A percentile compares a stretch with the other conserved stretches of the same genome.
Conservation (phyloP, 768 basidiomycete genomes). For the Mycena filopes region DNA sequence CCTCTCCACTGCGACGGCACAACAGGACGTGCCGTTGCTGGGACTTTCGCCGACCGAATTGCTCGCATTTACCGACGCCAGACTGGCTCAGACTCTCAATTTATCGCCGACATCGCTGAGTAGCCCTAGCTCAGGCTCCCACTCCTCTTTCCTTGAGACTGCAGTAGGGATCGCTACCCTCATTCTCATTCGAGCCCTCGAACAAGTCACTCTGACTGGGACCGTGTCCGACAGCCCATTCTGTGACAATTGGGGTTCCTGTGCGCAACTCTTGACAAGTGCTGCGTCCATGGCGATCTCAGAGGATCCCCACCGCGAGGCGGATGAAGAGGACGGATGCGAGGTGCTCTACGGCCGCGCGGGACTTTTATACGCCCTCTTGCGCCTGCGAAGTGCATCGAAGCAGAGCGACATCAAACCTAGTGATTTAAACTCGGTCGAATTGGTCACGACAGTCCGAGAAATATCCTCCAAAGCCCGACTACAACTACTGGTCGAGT, state of each 20-base stretch:
- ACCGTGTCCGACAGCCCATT: slow-evolving; percentile 3
- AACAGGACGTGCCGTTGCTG: slow-evolving; percentile 4
- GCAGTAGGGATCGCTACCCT: slow-evolving; percentile 51
- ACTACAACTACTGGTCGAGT: slow-evolving; percentile 51
- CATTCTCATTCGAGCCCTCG: slow-evolving; percentile 43
- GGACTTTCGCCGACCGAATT: slow-evolving; percentile 21
- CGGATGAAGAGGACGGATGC: slow-evolving; percentile 56
- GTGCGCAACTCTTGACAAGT: slow-evolving; percentile 38
- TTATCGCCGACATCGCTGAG: slow-evolving; percentile 20
- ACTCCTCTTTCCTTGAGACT: slow-evolving; percentile 54
- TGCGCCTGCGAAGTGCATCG: slow-evolving; percentile 51
- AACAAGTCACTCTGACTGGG: slow-evolving; percentile 2
- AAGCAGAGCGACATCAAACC: slow-evolving; percentile 20
- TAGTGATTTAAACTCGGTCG: slow-evolving; percentile 5
- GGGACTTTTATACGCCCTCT: slow-evolving; percentile 63
- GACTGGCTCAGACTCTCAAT: slow-evolving; percentile 32
- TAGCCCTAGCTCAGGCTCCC: slow-evolving; percentile 32
- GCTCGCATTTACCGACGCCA: slow-evolving; percentile 30
- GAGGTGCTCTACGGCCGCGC: slow-evolving; percentile 71
- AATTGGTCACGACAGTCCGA: slow-evolving; percentile 11
- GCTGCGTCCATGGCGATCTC: slow-evolving; percentile 36
- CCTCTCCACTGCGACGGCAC: slow-evolving; percentile 8
- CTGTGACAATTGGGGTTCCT: slow-evolving; percentile 28
- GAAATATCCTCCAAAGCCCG: slow-evolving; percentile 48
- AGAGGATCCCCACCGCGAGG: slow-evolving; percentile 34